These are phyloP conservation scores for Aspergillus sp. DNA, from an alignment of 2,329 filamentous ascomycete genomes.

Conservation along the genomic window DNA sequence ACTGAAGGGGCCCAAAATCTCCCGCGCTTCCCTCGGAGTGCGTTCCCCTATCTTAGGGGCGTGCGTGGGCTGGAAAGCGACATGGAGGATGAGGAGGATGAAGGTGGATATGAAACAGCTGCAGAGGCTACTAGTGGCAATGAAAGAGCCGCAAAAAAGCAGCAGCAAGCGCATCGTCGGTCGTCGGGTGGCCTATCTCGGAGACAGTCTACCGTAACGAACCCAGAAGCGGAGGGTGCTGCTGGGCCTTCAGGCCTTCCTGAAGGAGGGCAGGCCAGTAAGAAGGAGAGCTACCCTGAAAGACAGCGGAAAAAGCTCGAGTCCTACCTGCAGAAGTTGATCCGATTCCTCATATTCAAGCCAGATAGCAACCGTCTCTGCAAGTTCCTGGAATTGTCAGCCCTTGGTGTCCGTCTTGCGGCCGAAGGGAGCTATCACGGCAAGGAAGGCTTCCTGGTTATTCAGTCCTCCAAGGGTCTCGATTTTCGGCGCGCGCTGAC, in stretches of 20 bases:
- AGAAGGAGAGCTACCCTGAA: slow-evolving; percentile 68
- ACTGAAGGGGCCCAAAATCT: slow-evolving; percentile 75
- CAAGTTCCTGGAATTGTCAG: slow-evolving; percentile 93
- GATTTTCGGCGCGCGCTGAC: slow-evolving; percentile 81
- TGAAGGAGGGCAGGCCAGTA: slow-evolving; percentile 41
- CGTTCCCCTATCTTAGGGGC: slow-evolving; percentile 84
- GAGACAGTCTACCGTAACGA: slow-evolving; percentile 57
- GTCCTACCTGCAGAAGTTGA: slow-evolving; percentile 88
- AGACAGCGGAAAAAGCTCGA: slow-evolving; percentile 83
- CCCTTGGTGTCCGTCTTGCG: slow-evolving; percentile 86
- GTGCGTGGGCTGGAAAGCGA: slow-evolving; percentile 78
- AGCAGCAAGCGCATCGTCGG: slow-evolving; percentile 44
- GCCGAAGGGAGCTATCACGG: slow-evolving; percentile 97
- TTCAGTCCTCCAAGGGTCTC: slow-evolving; percentile 85
- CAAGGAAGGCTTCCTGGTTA: slow-evolving; percentile 92
- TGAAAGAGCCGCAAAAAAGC: slow-evolving; percentile 58
- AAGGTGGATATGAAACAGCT: slow-evolving; percentile 49
- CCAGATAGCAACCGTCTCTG: slow-evolving; percentile 94
- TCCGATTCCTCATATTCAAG: slow-evolving; percentile 94
- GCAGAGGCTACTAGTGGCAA: slow-evolving; percentile 70
- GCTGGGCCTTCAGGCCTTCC: slow-evolving; percentile 35
- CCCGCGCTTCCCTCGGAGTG: slow-evolving; percentile 84
- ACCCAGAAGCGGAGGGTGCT: slow-evolving; percentile 40
- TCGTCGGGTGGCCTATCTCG: slow-evolving; percentile 60
- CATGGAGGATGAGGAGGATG: slow-evolving; percentile 68